phyloP scores from a whole-genome alignment of 2,329 filamentous ascomycete species.

The Cladophialophora exuberans region DNA sequence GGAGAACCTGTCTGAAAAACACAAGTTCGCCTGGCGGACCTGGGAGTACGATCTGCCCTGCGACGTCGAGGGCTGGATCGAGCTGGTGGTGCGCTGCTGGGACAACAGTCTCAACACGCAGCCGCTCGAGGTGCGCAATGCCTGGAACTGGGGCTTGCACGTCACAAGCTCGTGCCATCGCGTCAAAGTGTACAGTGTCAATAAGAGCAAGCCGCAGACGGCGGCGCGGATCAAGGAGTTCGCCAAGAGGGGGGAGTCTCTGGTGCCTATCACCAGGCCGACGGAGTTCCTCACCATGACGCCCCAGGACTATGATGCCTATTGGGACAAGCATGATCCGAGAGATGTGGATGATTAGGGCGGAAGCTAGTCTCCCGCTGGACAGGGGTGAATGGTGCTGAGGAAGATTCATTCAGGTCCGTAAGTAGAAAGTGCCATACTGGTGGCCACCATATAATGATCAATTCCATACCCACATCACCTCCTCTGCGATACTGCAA shows the following conservation, averaged over 20 bases:
- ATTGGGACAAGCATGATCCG: constrained; percentile 38
- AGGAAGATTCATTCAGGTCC: too few relatives aligned
- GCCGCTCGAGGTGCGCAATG: constrained; percentile 56
- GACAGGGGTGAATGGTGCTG: too few relatives aligned
- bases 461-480: too few relatives aligned
- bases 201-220: constrained; percentile 38
- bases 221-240: constrained; percentile 36
- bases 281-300: constrained; percentile 37
- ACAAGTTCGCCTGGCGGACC: constrained; percentile 65
- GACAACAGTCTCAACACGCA: constrained; percentile 66
- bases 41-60: constrained; percentile 68
- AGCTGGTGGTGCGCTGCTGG: constrained; percentile 63
- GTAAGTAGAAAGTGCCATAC: too few relatives aligned
- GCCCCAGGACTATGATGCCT: constrained; percentile 38
- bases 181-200: constrained; percentile 50
- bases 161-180: constrained; percentile 45
- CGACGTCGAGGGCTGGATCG: constrained; percentile 64
- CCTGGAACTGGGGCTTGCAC: constrained; percentile 54
- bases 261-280: constrained; percentile 41
- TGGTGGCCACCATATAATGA: too few relatives aligned
- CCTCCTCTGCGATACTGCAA: too few relatives aligned
- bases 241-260: constrained; percentile 37
- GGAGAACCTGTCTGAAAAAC: constrained; percentile 64
- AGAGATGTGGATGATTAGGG: constrained; percentile 29
- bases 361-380: neutral